Conservation (phyloP, 2,329 filamentous ascomycete species). For the Alternaria solani region DNA sequence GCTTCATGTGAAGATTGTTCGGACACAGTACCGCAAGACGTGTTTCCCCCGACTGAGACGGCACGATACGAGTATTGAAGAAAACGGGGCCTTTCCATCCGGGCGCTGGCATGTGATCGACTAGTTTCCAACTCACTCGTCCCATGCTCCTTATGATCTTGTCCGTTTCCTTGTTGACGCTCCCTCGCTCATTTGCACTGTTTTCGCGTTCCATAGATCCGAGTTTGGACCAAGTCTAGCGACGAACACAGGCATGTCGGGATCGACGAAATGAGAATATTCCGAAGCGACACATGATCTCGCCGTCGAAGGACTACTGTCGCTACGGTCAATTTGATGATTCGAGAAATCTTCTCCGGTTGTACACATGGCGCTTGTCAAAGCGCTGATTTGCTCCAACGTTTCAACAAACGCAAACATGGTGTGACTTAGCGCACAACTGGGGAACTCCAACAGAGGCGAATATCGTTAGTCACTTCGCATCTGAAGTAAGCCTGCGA, state of each 20-base stretch:
- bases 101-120: not conserved
- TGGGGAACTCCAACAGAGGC: slow-evolving; percentile 4
- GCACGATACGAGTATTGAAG: not conserved
- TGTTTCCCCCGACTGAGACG: not conserved
- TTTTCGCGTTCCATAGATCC: not conserved
- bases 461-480: slow-evolving; percentile 2
- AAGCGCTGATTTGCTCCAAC: not conserved
- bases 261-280: not conserved
- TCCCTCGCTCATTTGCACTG: not conserved
- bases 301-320: not conserved
- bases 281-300: not conserved
- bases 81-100: not conserved
- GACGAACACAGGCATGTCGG: not conserved
- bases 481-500: slow-evolving; percentile 8
- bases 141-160: not conserved
- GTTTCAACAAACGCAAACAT: slow-evolving; percentile 13
- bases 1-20: not conserved
- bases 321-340: not conserved
- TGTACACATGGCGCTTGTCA: not conserved
- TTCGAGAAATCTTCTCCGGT: not conserved
- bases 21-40: not conserved
- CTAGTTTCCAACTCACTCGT: not conserved
- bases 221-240: not conserved
- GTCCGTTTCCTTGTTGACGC: not conserved
- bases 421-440: slow-evolving; percentile 13